Percentiles rank a stretch among this genome's conserved stretches.
phyloP scores from a whole-genome alignment of 305 asterid genomes.

The Ajuga reptans region DNA sequence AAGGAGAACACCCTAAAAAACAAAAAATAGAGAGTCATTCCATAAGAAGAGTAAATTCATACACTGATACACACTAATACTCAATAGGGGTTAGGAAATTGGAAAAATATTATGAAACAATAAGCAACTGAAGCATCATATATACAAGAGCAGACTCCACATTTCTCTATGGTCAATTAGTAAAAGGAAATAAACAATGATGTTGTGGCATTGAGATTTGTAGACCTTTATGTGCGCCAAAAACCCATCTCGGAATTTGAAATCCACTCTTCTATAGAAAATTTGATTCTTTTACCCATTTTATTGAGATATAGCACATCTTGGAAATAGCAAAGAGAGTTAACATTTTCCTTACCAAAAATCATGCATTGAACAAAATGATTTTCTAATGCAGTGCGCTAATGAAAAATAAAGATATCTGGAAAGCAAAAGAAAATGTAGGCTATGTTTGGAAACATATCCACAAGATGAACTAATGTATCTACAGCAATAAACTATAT shows the following conservation, averaged over 20 bases:
- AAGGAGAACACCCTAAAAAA: constrained; percentile 56
- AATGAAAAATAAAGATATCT: neutral
- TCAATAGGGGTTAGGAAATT: neutral
- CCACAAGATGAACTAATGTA: neutral
- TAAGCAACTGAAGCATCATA: neutral
- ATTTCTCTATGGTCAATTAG: neutral
- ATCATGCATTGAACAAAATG: neutral
- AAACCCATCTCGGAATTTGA: neutral
- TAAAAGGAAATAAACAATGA: neutral
- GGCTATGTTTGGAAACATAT: constrained; percentile 3
- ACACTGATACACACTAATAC: constrained; percentile 1
- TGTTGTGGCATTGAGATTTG: neutral
- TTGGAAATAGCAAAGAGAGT: constrained; percentile 1
- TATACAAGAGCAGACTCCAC: constrained; percentile 3
- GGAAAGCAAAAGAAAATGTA: neutral
- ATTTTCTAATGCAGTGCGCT: neutral
- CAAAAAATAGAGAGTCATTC: constrained; percentile 12
- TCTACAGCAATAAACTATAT: neutral
- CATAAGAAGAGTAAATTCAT: constrained; percentile 7
- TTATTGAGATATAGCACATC: constrained; percentile 1
- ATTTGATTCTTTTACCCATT: neutral
- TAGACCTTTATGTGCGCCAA: neutral
- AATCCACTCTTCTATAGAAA: neutral
- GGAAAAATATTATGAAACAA: neutral
- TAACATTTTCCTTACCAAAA: neutral